Base-by-base conservation (phyloP, 2,329 filamentous ascomycete genomes). In the Metarhizium robertsii region DNA sequence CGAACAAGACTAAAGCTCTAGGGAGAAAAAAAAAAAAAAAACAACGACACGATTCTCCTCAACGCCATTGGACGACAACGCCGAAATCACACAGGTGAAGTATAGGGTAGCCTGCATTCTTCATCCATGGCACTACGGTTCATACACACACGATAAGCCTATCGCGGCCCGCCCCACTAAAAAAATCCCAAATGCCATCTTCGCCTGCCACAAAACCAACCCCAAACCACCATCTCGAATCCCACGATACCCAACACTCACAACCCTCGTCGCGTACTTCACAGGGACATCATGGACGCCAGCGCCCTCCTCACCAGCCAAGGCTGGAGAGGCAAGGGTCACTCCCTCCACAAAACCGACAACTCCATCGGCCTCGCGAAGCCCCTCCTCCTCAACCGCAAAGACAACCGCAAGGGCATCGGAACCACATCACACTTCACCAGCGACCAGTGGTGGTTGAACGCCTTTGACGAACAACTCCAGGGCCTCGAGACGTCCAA, bases 361-460 rank as follows among this genome's bases (percentile, higher is more conserved):
- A 85, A 87, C 68, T 77, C 79, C 53, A 86, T 86, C 59, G 92
- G 92, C 47, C 85, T 97, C 54, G 84, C 85, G 30, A 88, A 88
- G 63, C 92, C 92, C 5, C 80, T 97, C 32, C 83, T 95, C 42
- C 80, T 96, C 55, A 85, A 87, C 57, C 86, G 88, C 64, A 95
- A 95, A 71, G 80, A 86, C 63, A 88, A 95, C 69, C 87, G 81
- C 32, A 78, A 88, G 53, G 92, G 92, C 29, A 76, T 97, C 5
- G 92, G 92, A 54, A 85, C 88, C 67, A 90, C 89, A 69, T 76
- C 79, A 56, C 80, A 84, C 59, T 78, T 78, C 59, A 81, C 79
- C 25, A 81, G 78, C 62, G 92, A 96, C 67, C 91, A 96, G 69
- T 99, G 94, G 94, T 99, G 94, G 94, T 79, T 96, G 71, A 87